Percentiles rank a stretch among this genome's conserved stretches.
These are phyloP conservation scores for Metarhizium album DNA, from an alignment of 2,329 filamentous ascomycete genomes.

Conservation along the genomic window DNA sequence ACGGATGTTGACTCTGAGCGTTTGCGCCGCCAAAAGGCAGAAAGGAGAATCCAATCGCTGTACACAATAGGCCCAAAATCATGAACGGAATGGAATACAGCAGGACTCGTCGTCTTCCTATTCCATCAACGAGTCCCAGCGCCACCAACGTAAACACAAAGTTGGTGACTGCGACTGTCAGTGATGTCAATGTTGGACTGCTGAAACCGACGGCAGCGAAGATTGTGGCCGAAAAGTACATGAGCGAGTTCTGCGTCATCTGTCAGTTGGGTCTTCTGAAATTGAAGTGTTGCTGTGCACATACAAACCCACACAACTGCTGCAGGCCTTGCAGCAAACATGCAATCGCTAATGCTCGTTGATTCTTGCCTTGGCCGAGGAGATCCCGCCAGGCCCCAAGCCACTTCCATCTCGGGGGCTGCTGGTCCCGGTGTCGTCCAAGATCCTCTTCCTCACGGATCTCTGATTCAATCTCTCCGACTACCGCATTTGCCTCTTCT, in stretches of 20 bases:
- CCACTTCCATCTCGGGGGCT: slow-evolving; percentile 23
- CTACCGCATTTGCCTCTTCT: slow-evolving; percentile 43
- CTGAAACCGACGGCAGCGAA: slow-evolving; percentile 69
- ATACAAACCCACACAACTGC: slow-evolving; percentile 74
- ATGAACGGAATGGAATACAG: slow-evolving; percentile 79
- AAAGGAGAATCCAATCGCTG: slow-evolving; percentile 61
- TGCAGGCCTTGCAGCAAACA: slow-evolving; percentile 80
- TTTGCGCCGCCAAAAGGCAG: slow-evolving; percentile 34
- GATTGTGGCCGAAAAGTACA: slow-evolving; percentile 84
- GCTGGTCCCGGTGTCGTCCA: slow-evolving; percentile 22
- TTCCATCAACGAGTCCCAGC: slow-evolving; percentile 64
- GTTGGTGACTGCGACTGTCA: slow-evolving; percentile 74
- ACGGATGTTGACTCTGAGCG: slow-evolving; percentile 10
- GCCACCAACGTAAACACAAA: slow-evolving; percentile 70
- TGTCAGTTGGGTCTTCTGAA: slow-evolving; percentile 2
- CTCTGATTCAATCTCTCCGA: slow-evolving; percentile 63
- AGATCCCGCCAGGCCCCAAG: slow-evolving; percentile 42
- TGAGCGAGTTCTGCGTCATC: slow-evolving; percentile 59
- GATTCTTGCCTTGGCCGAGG: slow-evolving; percentile 48
- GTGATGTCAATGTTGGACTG: slow-evolving; percentile 67
- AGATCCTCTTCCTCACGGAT: slow-evolving; percentile 58
- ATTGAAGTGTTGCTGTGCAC: slow-evolving; percentile 17
- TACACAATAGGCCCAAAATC: slow-evolving; percentile 59
- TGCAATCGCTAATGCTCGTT: slow-evolving; percentile 70
- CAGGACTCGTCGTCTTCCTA: slow-evolving; percentile 70